Evolutionary conservation across 2,329 filamentous ascomycete species (phyloP).

Genomic region (Coleophoma eucalyptorum): DNA sequence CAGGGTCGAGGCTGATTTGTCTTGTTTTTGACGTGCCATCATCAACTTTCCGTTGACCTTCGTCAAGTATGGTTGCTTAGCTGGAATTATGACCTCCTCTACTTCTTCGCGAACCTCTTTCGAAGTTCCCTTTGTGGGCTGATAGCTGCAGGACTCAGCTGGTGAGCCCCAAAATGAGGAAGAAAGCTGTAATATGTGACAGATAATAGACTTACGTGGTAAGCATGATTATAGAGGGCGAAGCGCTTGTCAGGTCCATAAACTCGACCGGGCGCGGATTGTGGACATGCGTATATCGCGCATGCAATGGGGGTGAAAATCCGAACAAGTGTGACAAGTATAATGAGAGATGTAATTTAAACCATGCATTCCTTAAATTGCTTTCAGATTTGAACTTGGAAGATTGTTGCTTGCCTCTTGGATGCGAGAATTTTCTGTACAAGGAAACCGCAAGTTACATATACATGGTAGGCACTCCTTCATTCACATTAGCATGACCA

Average conservation of each 20-base stretch:
- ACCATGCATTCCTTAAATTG: no score
- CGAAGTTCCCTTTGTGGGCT: background rate
- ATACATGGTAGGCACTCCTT: no score
- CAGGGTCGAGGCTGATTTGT: conserved; percentile 6
- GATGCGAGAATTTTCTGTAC: no score
- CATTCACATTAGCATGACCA: no score
- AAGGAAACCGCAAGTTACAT: no score
- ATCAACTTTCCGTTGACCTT: conserved; percentile 24
- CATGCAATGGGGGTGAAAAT: no score
- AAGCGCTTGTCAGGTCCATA: background rate
- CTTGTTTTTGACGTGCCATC: conserved; percentile 20
- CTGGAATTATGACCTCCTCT: conserved; percentile 9
- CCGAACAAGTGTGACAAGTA: no score
- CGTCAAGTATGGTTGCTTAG: conserved; percentile 21
- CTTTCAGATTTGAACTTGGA: no score
- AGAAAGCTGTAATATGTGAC: background rate
- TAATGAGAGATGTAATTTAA: no score
- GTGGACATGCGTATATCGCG: no score
- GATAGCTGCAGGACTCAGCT: background rate
- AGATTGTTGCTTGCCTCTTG: no score
- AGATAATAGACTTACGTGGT: conserved; percentile 9
- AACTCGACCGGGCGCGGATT: background rate
- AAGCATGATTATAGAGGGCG: conserved; percentile 7
- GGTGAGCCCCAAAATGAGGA: background rate
- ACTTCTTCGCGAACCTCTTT: background rate